Evolutionary conservation across 768 basidiomycete genomes (phyloP), one percentile per base, ranked within the genome.

Genomic region (Hypsizygus marmoreus): DNA sequence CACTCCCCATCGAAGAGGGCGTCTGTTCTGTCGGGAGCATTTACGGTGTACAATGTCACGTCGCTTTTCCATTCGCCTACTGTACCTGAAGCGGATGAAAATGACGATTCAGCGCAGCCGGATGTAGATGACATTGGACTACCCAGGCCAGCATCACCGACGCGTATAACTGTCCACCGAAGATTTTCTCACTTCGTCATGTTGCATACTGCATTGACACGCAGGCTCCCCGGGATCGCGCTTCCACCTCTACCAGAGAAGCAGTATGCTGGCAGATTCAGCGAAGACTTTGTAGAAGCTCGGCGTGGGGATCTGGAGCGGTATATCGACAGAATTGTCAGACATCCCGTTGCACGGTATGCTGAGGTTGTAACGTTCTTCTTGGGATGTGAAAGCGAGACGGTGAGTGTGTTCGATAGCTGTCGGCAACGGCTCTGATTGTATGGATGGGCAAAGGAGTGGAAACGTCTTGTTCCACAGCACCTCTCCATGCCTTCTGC

Each of bases 121-220:
- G 60, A 53, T 20, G 36, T 49, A 33, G 62, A 54, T 10, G 45
- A 47, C 19, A 32, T n/a, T 28, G 14, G 40, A 34, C n/a, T 11
- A 49, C 17, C 52, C 60, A n/a, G n/a, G 10, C 60, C 66, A 4
- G 47, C 64, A 4, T 67, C 74, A 1, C 70, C 80, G 1, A 69
- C 75, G 8, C 71, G 80, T 24, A 78, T 92, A 49, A 91, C 86
- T 0, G 91, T 93, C 28, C 74, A 86, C 28, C 76, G 91, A 9
- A 83, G 91, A 6, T 95, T 88, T 68, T 91, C 90, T 3, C 87
- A 93, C 47, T 95, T 95, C 55, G 81, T 85, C 20, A 74, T 84
- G 39, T 73, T 95, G 23, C 86, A 91, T 53, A 82, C 85, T 2
- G 81, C 84, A 7, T 67, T 95, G 37, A 72, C 76, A 14, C 72